Percentiles rank a stretch among this genome's conserved stretches.
Conservation (phyloP, 495 filamentous ascomycete genomes). For the Aspergillus kassunensis region DNA sequence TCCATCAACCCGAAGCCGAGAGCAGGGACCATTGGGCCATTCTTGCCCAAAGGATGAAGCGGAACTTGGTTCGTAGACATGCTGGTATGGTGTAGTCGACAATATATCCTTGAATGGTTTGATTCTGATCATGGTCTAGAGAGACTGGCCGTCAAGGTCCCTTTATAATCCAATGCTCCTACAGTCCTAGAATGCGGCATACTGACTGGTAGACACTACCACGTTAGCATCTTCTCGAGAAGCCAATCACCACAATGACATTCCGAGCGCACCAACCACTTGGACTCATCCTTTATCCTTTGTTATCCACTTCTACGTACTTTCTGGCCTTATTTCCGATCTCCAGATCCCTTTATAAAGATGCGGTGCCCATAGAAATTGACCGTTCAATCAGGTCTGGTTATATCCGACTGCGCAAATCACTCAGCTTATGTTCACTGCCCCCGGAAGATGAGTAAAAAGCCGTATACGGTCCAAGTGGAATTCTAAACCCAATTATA, state of each 20-base stretch:
- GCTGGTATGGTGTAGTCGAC: neutral
- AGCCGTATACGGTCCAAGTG: neutral
- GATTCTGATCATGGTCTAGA: neutral
- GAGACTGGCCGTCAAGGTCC: neutral
- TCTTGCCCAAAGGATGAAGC: slow-evolving; percentile 38
- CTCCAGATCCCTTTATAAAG: too few relatives aligned
- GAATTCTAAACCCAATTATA: neutral
- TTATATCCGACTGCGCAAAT: neutral
- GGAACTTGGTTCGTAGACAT: slow-evolving; percentile 6
- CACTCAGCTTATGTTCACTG: neutral
- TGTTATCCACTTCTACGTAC: neutral
- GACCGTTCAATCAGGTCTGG: neutral
- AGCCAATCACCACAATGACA: neutral
- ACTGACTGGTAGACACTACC: too few relatives aligned
- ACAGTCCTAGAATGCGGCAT: too few relatives aligned
- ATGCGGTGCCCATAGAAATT: neutral
- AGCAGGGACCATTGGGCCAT: slow-evolving; percentile 48
- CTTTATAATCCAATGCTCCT: neutral
- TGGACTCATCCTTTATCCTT: neutral
- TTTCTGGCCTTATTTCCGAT: too few relatives aligned
- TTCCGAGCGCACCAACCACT: slow-evolving; percentile 1
- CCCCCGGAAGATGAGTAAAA: neutral
- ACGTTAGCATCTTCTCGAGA: too few relatives aligned
- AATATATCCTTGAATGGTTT: neutral
- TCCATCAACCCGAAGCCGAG: slow-evolving; percentile 32